These are phyloP conservation scores for Hyaloscypha hepaticicola DNA, from an alignment of 495 filamentous ascomycete genomes.

Conservation along the genomic window DNA sequence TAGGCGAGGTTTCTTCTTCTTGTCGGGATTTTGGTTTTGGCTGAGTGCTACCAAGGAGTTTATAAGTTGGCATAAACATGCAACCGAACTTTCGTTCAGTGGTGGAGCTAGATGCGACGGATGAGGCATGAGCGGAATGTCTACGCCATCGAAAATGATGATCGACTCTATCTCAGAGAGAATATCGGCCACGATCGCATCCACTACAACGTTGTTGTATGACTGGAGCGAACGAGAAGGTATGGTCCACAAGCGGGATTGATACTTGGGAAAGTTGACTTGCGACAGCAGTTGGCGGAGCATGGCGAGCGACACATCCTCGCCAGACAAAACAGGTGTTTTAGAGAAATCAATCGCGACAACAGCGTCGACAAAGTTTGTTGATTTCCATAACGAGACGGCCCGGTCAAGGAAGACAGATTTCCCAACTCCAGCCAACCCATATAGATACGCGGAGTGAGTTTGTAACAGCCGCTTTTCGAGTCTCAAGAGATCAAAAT, in stretches of 20 bases:
- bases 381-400: constrained; percentile 3
- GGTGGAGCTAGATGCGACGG: not conserved
- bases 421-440: constrained; percentile 15
- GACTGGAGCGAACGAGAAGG: constrained; percentile 11
- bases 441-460: constrained; percentile 3
- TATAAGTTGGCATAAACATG: not conserved
- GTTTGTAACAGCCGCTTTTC: constrained; percentile 13
- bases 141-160: constrained; percentile 2
- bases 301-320: not conserved
- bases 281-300: constrained; percentile 6
- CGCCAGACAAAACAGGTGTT: not conserved
- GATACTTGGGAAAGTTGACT: not conserved
- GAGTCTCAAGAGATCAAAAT: constrained; percentile 13
- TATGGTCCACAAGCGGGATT: constrained; percentile 1
- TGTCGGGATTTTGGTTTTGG: not conserved
- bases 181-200: not conserved
- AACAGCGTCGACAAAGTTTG: constrained; percentile 13
- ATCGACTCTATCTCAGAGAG: not conserved
- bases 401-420: not conserved
- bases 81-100: not conserved
- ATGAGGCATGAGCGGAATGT: constrained; percentile 6
- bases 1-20: not conserved
- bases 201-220: constrained; percentile 1
- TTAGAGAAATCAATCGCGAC: constrained; percentile 12
- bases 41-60: not conserved